Conservation (phyloP, 2,329 filamentous ascomycete species). For the Diaporthe capsici region DNA sequence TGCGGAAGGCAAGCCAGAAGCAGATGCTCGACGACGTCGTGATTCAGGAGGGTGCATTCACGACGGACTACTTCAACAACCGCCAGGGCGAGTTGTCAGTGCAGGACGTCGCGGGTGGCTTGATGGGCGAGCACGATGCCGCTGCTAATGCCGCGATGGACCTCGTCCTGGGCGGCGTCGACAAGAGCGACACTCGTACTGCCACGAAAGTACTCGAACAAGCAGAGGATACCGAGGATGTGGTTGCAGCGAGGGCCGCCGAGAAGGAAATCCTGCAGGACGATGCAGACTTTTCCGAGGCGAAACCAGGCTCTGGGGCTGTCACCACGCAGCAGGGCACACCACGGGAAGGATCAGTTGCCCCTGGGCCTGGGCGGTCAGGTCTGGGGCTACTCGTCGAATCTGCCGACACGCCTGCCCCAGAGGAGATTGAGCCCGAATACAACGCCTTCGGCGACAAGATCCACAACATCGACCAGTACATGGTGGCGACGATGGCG, state of each 20-base stretch:
- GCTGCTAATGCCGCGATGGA: slow-evolving; percentile 89
- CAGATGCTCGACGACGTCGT: slow-evolving; percentile 98
- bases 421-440: slow-evolving; percentile 60
- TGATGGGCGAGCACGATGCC: slow-evolving; percentile 72
- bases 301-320: slow-evolving; percentile 64
- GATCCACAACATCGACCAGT: slow-evolving; percentile 78
- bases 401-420: slow-evolving; percentile 50
- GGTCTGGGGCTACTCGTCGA: slow-evolving; percentile 56
- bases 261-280: slow-evolving; percentile 91
- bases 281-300: slow-evolving; percentile 85
- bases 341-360: slow-evolving; percentile 58
- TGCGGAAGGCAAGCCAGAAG: slow-evolving; percentile 97
- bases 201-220: slow-evolving; percentile 84
- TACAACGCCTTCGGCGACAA: slow-evolving; percentile 71
- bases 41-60: slow-evolving; percentile 98
- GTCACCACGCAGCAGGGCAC: slow-evolving; percentile 68
- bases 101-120: slow-evolving; percentile 75
- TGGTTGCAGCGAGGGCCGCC: slow-evolving; percentile 86
- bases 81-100: slow-evolving; percentile 69
- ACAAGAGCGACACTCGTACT: slow-evolving; percentile 71
- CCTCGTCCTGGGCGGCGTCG: slow-evolving; percentile 79
- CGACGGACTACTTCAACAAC: slow-evolving; percentile 92
- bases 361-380: slow-evolving; percentile 51
- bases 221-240: slow-evolving; percentile 93
- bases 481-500: slow-evolving; percentile 79